Base-by-base conservation (phyloP, 1,284 basidiomycete species). In the Coniferiporia sulphurascens region DNA sequence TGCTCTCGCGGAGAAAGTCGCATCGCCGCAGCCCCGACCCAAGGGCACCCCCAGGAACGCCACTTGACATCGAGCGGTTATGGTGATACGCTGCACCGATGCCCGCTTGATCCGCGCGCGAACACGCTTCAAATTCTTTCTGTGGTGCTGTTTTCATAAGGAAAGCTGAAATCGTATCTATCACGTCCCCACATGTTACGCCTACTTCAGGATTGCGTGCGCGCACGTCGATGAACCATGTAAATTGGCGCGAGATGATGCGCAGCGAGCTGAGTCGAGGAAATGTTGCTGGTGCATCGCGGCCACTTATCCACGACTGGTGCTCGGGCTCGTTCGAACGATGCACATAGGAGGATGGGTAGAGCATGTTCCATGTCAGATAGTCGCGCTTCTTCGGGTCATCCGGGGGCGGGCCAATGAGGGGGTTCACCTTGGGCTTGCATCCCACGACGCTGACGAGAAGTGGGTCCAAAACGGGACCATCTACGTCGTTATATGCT, bases 351-450 rank as follows among this genome's bases (percentile, higher is more conserved):
- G 75, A 78, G 1, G 86, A 79, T 4, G 75, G 73, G 70, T 84
- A 88, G 53, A 87, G 76, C 84, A 91, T 86, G 71, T 87, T 86
- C 87, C 88, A 91, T 56, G 78, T 81, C 43, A 91, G 72, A 67
- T 81, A 80, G 12, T 77, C 74, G 48, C 72, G 72, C 1, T 80
- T 77, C 2, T 70, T 59, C 21, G 71, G 71, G 4, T 74, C 74
- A 10, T 85, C 82, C 0, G 73, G 64, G 5, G 77, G 71, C 0
- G 83, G 82, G 3, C 71, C 65, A 6, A 89, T 73, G 36, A 89
- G 76, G 0, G 88, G 86, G 67, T 89, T 88, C 17, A 90, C 63
- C 54, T 72, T 69, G 3, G 84, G 65, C 4, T 65, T 65, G 0
- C 81, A 81, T 0, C 74, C 66, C 4, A 87, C 76, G 22, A 81